Conservation (phyloP, 805 yeast species). For the Candida yuanshanica region DNA sequence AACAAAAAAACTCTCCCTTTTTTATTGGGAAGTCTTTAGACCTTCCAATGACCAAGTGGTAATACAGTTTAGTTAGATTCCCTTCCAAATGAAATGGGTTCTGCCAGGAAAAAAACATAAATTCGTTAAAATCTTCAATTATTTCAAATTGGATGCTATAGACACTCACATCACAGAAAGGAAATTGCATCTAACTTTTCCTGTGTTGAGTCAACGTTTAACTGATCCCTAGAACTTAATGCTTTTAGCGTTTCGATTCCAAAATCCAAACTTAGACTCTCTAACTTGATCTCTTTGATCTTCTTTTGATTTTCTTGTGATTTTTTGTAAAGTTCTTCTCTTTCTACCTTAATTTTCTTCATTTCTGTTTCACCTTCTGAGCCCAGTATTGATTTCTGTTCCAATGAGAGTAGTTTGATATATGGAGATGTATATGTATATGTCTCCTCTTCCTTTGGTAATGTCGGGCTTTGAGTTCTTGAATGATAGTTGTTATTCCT, state of each 20-base stretch:
- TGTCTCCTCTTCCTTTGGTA: neutral
- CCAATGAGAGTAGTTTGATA: slow-evolving; percentile 9
- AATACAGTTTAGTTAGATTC: too few relatives aligned
- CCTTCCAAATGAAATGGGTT: too few relatives aligned
- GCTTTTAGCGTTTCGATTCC: slow-evolving; percentile 25
- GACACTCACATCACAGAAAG: slow-evolving; percentile 7
- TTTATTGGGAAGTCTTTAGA: too few relatives aligned
- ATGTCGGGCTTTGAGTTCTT: neutral
- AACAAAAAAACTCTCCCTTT: too few relatives aligned
- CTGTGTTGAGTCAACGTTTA: slow-evolving; percentile 30
- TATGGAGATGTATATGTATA: slow-evolving; percentile 10
- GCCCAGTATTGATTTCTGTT: slow-evolving; percentile 1
- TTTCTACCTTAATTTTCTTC: slow-evolving; percentile 6
- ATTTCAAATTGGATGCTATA: too few relatives aligned
- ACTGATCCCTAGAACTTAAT: slow-evolving; percentile 25
- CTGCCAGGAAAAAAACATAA: too few relatives aligned
- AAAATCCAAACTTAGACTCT: slow-evolving; percentile 18
- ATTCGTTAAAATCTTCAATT: too few relatives aligned
- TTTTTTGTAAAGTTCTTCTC: slow-evolving; percentile 14
- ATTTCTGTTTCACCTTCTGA: slow-evolving; percentile 1
- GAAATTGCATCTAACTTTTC: slow-evolving; percentile 28
- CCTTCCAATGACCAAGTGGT: too few relatives aligned
- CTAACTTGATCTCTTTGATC: slow-evolving; percentile 19
- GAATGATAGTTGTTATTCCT: neutral
- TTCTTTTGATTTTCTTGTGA: slow-evolving; percentile 21